Evolutionary conservation across 371 early-diverging fungal species (phyloP).

Genomic region (Dichotomocladium elegans): DNA sequence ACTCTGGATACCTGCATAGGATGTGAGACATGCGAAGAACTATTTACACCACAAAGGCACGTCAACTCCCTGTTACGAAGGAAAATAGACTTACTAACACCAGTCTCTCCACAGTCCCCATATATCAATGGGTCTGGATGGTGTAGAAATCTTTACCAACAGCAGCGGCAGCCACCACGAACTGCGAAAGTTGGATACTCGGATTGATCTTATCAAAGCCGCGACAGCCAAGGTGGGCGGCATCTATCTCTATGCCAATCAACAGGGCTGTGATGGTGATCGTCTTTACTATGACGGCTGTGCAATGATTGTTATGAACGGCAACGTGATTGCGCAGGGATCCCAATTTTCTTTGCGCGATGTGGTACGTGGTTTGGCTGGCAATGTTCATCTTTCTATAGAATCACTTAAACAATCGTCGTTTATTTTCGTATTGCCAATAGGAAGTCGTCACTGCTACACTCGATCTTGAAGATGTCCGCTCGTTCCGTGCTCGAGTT

Average conservation of each 20-base stretch:
- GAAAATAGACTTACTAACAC: too few species aligned
- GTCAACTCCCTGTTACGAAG: neutral
- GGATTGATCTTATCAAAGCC: conserved; percentile 83
- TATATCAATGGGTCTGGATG: conserved; percentile 87
- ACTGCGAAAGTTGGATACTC: conserved; percentile 78
- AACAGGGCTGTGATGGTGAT: conserved; percentile 98
- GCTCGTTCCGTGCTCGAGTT: conserved; percentile 70
- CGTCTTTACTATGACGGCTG: conserved; percentile 96
- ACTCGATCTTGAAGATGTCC: conserved; percentile 87
- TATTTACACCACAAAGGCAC: conserved; percentile 88
- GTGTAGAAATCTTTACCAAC: conserved; percentile 95
- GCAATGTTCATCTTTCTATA: neutral
- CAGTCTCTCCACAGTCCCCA: conserved; percentile 76
- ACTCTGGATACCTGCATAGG: conserved; percentile 86
- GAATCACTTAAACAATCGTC: neutral
- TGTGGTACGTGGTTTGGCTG: conserved; percentile 54
- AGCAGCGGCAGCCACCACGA: conserved; percentile 92
- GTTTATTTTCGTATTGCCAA: too few species aligned
- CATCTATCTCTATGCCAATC: conserved; percentile 94
- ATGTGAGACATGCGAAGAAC: conserved; percentile 95
- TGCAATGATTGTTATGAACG: conserved; percentile 88
- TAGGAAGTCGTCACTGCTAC: conserved; percentile 91
- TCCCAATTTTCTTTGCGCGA: conserved; percentile 91
- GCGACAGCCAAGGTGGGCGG: conserved; percentile 94
- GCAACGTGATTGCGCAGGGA: conserved; percentile 86